phyloP scores from a whole-genome alignment of 2,329 filamentous ascomycete species.

The Emergomyces pasteurianus region DNA sequence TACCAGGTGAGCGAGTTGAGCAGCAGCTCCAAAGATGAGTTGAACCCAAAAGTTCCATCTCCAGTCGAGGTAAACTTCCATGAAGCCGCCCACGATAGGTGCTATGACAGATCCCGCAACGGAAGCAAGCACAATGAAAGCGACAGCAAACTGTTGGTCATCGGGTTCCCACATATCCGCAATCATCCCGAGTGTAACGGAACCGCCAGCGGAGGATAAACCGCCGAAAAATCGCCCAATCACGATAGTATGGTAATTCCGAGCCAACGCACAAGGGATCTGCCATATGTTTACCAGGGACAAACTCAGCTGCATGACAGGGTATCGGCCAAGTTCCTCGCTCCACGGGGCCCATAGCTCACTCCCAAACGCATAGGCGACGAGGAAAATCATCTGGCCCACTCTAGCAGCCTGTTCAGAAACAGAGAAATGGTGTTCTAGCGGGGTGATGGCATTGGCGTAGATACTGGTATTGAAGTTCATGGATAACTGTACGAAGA shows the following conservation, averaged over 20 bases:
- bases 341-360: constrained; percentile 82
- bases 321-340: constrained; percentile 67
- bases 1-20: constrained; percentile 40
- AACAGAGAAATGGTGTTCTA: constrained; percentile 54
- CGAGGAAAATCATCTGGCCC: constrained; percentile 64
- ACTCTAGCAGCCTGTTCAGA: constrained; percentile 54
- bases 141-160: constrained; percentile 47
- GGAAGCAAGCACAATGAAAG: constrained; percentile 48
- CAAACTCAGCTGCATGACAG: constrained; percentile 59
- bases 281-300: constrained; percentile 69
- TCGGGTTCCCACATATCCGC: constrained; percentile 50
- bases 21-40: constrained; percentile 43
- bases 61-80: constrained; percentile 39
- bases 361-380: constrained; percentile 72
- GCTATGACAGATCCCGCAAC: constrained; percentile 39
- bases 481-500: constrained; percentile 61
- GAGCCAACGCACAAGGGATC: constrained; percentile 56
- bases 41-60: constrained; percentile 55
- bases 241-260: constrained; percentile 57
- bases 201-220: constrained; percentile 51
- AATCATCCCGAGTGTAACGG: constrained; percentile 53
- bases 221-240: constrained; percentile 56
- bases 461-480: constrained; percentile 67
- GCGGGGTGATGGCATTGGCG: constrained; percentile 52
- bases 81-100: constrained; percentile 43